Conservation (phyloP, 2,329 filamentous ascomycete species). For the Raffaelea albimanens region DNA sequence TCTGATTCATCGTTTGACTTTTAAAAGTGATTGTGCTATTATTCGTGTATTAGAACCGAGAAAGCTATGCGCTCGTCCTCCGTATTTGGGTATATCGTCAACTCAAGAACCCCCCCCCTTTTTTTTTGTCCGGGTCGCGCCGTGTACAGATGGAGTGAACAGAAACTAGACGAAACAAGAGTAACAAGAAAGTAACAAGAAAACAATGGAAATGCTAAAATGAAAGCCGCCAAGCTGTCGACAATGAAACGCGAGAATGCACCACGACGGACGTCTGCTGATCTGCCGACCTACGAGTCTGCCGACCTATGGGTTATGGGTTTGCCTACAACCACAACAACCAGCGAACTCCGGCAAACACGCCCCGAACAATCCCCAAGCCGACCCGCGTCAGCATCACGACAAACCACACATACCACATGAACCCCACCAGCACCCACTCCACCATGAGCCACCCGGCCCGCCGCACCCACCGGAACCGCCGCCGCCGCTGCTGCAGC, state of each 20-base stretch:
- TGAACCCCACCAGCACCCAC: slow-evolving; percentile 76
- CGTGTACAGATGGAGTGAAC: no score
- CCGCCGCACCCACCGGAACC: slow-evolving; percentile 65
- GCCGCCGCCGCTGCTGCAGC: slow-evolving; percentile 55
- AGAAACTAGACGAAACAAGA: no score
- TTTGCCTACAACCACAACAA: slow-evolving; percentile 73
- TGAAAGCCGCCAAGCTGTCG: no score
- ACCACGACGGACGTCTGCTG: background rate
- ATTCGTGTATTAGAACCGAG: no score
- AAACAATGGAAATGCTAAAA: no score
- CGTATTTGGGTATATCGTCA: no score
- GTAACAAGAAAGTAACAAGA: no score
- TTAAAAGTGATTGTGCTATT: no score
- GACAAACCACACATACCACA: slow-evolving; percentile 92
- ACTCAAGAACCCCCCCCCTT: no score
- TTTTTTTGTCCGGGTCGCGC: no score
- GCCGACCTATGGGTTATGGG: background rate
- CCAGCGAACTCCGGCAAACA: slow-evolving; percentile 60
- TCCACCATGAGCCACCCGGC: slow-evolving; percentile 76
- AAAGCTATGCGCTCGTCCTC: no score
- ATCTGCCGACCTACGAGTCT: background rate
- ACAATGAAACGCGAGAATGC: background rate
- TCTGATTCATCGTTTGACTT: no score
- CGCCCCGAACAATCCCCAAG: slow-evolving; percentile 50
- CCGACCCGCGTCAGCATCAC: slow-evolving; percentile 67